phyloP scores from a whole-genome alignment of 768 basidiomycete genomes.

The Rubroboletus satanas region DNA sequence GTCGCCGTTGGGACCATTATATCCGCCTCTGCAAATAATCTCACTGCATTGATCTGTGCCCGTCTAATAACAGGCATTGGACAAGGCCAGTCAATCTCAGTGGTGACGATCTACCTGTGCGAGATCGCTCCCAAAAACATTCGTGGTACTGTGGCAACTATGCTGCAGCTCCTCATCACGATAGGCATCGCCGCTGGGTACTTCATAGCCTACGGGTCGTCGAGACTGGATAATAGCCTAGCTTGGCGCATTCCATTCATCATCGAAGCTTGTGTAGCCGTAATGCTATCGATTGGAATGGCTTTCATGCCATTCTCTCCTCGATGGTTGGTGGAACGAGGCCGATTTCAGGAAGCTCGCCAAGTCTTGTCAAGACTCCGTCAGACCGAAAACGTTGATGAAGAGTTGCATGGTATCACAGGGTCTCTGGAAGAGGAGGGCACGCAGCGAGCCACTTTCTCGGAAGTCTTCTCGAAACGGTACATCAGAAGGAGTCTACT shows the following conservation, averaged over 20 bases:
- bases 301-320: conserved; percentile 19
- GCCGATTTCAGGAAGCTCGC: conserved; percentile 31
- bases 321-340: conserved; percentile 31
- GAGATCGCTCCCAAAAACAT: conserved; percentile 42
- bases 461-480: conserved; percentile 28
- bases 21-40: conserved; percentile 33
- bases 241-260: conserved; percentile 31
- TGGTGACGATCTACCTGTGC: conserved; percentile 38
- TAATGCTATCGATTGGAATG: conserved; percentile 22
- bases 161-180: conserved; percentile 42
- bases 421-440: conserved; percentile 24
- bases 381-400: conserved; percentile 11
- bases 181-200: conserved; percentile 39
- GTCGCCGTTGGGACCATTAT: conserved; percentile 41
- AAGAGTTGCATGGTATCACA: conserved; percentile 20
- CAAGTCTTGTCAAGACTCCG: conserved; percentile 25
- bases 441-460: conserved; percentile 18
- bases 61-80: conserved; percentile 44
- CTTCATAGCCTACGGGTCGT: conserved; percentile 26
- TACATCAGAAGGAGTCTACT: conserved; percentile 35
- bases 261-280: conserved; percentile 21
- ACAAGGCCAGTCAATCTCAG: conserved; percentile 44
- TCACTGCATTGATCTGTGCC: conserved; percentile 41
- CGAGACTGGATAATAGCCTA: conserved; percentile 18
- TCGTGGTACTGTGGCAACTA: conserved; percentile 39